Evolutionary conservation across 2,329 filamentous ascomycete genomes (phyloP).

Genomic region (Sporothrix brunneoviolacea): DNA sequence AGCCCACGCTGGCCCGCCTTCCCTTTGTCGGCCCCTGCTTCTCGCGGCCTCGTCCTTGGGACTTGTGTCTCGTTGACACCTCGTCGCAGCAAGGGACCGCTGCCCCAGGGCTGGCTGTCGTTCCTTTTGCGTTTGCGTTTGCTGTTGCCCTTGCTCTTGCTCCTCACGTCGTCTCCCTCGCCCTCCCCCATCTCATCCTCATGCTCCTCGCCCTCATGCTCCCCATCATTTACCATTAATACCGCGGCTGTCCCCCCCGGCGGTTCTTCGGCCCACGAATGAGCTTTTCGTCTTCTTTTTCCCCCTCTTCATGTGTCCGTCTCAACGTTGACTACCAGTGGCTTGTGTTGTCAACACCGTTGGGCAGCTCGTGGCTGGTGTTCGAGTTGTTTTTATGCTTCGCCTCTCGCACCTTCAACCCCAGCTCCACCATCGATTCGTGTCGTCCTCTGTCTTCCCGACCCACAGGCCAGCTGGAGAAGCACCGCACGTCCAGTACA

Average conservation of each 20-base stretch:
- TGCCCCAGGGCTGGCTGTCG: background rate
- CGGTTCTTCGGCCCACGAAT: slow-evolving; percentile 8
- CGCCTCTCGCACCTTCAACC: background rate
- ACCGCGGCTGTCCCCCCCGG: slow-evolving; percentile 9
- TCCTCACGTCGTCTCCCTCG: background rate
- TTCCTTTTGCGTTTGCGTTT: too few species aligned
- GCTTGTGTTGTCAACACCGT: background rate
- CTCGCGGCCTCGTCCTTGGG: background rate
- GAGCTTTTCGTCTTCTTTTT: background rate
- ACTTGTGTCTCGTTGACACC: too few species aligned
- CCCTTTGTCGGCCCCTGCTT: background rate
- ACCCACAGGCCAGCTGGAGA: slow-evolving; percentile 8
- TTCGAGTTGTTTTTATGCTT: background rate
- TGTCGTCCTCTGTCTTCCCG: background rate
- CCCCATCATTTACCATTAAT: background rate
- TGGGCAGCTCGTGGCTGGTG: background rate
- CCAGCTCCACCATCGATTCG: too few species aligned
- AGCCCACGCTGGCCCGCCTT: background rate
- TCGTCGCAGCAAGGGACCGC: background rate
- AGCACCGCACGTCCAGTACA: slow-evolving; percentile 8
- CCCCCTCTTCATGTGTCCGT: too few species aligned
- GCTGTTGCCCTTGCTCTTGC: background rate
- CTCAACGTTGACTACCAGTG: background rate
- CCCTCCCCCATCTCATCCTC: background rate
- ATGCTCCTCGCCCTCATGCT: background rate